Conservation (phyloP, 192 early-diverging fungal species). For the Coemansia sp. region DNA sequence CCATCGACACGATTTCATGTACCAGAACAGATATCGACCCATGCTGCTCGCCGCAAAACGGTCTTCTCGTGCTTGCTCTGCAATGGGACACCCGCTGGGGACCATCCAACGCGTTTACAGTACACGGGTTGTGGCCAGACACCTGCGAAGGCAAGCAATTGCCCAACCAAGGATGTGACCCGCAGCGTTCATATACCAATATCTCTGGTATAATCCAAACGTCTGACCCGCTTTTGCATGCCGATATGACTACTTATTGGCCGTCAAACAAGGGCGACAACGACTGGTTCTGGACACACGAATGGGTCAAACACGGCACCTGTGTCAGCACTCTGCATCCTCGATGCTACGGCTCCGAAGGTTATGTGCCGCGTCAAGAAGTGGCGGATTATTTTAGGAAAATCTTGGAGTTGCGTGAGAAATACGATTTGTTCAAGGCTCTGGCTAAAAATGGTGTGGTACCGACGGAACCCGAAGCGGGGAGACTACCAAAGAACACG, state of each 20-base stretch:
- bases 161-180: conserved; percentile 63
- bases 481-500: conserved; percentile 45
- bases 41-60: conserved; percentile 55
- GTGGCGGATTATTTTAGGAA: conserved; percentile 62
- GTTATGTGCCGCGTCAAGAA: conserved; percentile 55
- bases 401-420: conserved; percentile 54
- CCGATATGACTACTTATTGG: conserved; percentile 66
- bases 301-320: conserved; percentile 81
- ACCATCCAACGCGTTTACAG: conserved; percentile 61
- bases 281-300: conserved; percentile 78
- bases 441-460: conserved; percentile 52
- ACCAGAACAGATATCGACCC: conserved; percentile 25
- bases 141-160: conserved; percentile 58
- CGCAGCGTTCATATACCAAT: conserved; percentile 58
- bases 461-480: conserved; percentile 41
- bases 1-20: conserved; percentile 47
- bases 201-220: conserved; percentile 54
- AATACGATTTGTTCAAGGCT: conserved; percentile 60
- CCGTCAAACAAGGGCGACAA: conserved; percentile 70
- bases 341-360: conserved; percentile 51
- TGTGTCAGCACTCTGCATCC: conserved; percentile 69
- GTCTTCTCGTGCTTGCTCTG: conserved; percentile 43
- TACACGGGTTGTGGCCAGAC: conserved; percentile 84
- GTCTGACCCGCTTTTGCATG: conserved; percentile 38
- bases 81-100: conserved; percentile 66